Conservation (phyloP, 2,329 filamentous ascomycete species). For the Colletotrichum navitas region DNA sequence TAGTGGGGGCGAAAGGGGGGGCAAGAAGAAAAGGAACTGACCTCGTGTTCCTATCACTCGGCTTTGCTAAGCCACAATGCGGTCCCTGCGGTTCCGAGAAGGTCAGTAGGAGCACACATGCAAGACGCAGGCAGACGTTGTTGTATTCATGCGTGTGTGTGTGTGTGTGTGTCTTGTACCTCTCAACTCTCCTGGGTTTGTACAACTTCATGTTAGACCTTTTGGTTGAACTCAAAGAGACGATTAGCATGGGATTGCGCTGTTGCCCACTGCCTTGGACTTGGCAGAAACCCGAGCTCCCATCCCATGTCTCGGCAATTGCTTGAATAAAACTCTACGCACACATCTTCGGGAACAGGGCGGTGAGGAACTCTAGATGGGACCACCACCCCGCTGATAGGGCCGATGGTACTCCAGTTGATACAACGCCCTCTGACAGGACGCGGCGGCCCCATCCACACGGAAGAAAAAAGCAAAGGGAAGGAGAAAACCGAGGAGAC, state of each 20-base stretch:
- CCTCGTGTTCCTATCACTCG: background rate
- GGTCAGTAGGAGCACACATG: background rate
- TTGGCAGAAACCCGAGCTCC: background rate
- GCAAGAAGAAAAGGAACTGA: background rate
- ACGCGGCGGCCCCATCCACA: background rate
- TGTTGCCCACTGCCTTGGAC: background rate
- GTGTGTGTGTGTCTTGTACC: background rate
- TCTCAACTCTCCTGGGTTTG: background rate
- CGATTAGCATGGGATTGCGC: background rate
- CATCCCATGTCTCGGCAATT: background rate
- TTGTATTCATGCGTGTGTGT: background rate
- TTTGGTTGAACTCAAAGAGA: background rate
- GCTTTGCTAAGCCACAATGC: slow-evolving; percentile 14
- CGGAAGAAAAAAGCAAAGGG: background rate
- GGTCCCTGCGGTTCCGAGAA: background rate
- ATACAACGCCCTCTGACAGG: slow-evolving; percentile 23
- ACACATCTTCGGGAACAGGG: slow-evolving; percentile 1
- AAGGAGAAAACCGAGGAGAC: slow-evolving; percentile 22
- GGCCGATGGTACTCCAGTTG: slow-evolving; percentile 38
- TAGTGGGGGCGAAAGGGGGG: background rate
- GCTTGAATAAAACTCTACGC: background rate
- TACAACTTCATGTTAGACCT: background rate
- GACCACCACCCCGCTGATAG: slow-evolving; percentile 35
- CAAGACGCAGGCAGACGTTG: background rate
- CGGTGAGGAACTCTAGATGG: slow-evolving; percentile 25